Evolutionary conservation across 768 basidiomycete species (phyloP), one percentile per base, ranked within the genome.

Genomic region (Kwoniella heveanensis): DNA sequence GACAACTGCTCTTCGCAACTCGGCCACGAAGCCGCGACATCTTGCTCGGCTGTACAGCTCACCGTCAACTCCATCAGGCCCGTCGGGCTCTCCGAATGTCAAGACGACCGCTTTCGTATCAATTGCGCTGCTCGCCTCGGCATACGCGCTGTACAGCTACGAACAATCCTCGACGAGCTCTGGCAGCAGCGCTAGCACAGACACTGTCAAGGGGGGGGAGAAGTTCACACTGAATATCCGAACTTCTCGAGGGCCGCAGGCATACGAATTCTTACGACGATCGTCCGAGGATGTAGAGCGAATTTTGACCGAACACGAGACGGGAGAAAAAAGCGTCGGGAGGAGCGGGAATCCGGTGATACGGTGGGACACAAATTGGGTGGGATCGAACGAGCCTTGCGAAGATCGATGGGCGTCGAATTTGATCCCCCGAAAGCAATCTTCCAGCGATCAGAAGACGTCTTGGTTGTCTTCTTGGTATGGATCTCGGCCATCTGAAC

Each of bases 351-450:
- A 76, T 65, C 72, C 77, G 5, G 77, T 79, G 0, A 50, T 70
- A 3, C 26, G 68, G 36, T 88, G 88, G 80, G 84, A 88, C 52
- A 94, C 89, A 2, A 90, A 91, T 19, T 85, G 84, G 32, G 82
- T 98, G 36, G 83, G 90, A 0, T 89, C 92, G 2, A 99, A 99
- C 74, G 86, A 89, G 63, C 91, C 92, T 8, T 87, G 96, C 55
- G 96, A 99, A 80, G 96, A 99, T 77, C 87, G 92, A 25, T 85
- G 88, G 67, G 86, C 90, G 2, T 84, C 85, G 64, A 86, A 87
- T 60, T 82, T 92, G 65, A 81, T 95, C 6, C 68, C 53, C 78
- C 85, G 67, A 83, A 87, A 39, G 87, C 90, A 72, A 81, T 81
- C 2, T 81, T 85, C n/a, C 22, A 29, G n/a, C 30, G 39, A 55